phyloP scores from a whole-genome alignment of 2,329 filamentous ascomycete genomes.

The Fusarium sp. region DNA sequence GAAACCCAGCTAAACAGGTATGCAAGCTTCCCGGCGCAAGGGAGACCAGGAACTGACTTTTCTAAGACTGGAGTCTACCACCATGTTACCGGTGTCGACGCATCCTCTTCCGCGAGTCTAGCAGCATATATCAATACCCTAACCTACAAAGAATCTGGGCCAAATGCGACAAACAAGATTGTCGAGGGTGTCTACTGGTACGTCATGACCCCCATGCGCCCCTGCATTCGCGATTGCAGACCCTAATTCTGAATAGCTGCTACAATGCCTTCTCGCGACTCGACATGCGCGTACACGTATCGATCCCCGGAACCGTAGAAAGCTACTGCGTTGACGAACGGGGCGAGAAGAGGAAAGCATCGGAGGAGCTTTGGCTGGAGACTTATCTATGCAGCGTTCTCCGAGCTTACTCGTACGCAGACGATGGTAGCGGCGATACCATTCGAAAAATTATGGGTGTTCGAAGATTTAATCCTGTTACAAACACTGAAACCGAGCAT shows the following conservation, averaged over 20 bases:
- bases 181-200: conserved; percentile 95
- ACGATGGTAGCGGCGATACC: conserved; percentile 91
- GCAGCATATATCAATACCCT: conserved; percentile 98
- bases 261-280: conserved; percentile 99
- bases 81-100: conserved; percentile 96
- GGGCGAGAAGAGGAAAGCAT: conserved; percentile 91
- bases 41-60: conserved; percentile 32
- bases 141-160: conserved; percentile 87
- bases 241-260: conserved; percentile 61
- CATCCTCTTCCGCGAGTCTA: conserved; percentile 94
- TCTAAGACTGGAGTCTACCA: conserved; percentile 89
- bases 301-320: conserved; percentile 94
- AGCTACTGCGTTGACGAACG: conserved; percentile 98
- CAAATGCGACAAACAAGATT: conserved; percentile 78
- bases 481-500: conserved; percentile 97
- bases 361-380: conserved; percentile 95
- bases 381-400: conserved; percentile 96
- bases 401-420: conserved; percentile 94
- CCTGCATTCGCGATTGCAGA: conserved; percentile 44
- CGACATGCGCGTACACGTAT: conserved; percentile 98
- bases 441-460: conserved; percentile 99
- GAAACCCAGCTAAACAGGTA: conserved; percentile 67
- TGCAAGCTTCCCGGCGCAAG: conserved; percentile 23
- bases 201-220: conserved; percentile 32
- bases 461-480: conserved; percentile 95